phyloP scores from a whole-genome alignment of 306 rosid genomes.

The Benincasa hispida region DNA sequence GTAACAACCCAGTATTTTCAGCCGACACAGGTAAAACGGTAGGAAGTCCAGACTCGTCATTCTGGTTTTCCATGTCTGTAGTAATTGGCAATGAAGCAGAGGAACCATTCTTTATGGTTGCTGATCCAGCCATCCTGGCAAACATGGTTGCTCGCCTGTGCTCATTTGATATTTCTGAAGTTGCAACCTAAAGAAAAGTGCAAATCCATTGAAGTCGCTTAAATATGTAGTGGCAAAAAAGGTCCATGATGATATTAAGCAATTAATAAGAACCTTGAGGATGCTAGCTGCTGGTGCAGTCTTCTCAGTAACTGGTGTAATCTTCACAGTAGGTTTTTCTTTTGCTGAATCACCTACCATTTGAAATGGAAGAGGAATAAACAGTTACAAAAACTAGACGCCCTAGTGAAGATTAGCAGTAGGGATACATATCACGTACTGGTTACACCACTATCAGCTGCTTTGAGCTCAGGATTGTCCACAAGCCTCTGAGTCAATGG shows the following conservation, averaged over 20 bases:
- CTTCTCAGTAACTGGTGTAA: neutral
- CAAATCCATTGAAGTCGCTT: neutral
- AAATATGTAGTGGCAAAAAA: neutral
- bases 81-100: constrained; percentile 17
- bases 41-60: constrained; percentile 26
- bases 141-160: constrained; percentile 60
- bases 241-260: neutral
- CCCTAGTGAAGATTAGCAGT: neutral
- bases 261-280: constrained; percentile 20
- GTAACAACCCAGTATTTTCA: constrained; percentile 55
- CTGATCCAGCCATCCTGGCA: constrained; percentile 65
- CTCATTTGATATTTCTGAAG: constrained; percentile 29
- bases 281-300: constrained; percentile 6
- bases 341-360: neutral
- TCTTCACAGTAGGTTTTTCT: constrained; percentile 12
- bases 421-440: neutral
- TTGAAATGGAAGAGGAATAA: neutral
- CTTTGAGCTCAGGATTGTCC: constrained; percentile 25
- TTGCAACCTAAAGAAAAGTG: constrained; percentile 2
- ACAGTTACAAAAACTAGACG: neutral
- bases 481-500: constrained; percentile 50
- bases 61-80: constrained; percentile 17
- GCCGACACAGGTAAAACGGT: constrained; percentile 64
- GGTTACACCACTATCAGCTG: constrained; percentile 1
- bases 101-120: constrained; percentile 27